Evolutionary conservation across 768 basidiomycete genomes (phyloP), one percentile per base, ranked within the genome.

Genomic region (Floccularia luteovirens): DNA sequence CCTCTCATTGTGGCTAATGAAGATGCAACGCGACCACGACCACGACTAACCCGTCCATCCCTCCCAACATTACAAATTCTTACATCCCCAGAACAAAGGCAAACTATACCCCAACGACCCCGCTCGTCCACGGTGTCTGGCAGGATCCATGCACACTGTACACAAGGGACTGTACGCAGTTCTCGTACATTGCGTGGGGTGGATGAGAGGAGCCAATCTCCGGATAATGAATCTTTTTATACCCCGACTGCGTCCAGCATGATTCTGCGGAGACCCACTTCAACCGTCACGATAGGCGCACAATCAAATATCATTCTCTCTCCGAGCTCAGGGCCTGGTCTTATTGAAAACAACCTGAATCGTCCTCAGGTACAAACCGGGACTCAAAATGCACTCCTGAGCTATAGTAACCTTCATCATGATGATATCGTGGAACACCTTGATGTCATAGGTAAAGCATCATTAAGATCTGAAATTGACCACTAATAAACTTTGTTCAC

Each of bases 391-490:
- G 28, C 35, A 24, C 43, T 49, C 5, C 24, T 32, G 16, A 13
- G 27, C 2, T 43, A 48, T 4, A 41, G 56, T 2, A 52, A 61
- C 16, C 69, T 75, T 41, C 82, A 90, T 52, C 75, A 81, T 44
- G 83, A 90, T 50, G 82, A 87, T 49, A 74, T 90, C 34, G 84
- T 90, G 4, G 88, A 90, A 45, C 80, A 90, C 55, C 60, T 91
- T 48, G 88, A 91, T 58, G 81, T 78, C 31, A 84, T 88, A 43
- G 84, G 83, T 80, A 48, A 32, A 65, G 36, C 20, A 11, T 31
- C n/a, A 5, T 48, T 19, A 23, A 11, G 20, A 17, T 22, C 37
- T 28, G 24, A 31, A 5, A 32, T 21, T 24, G 44, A 12, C 10
- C 17, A 43, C 17, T 20, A 38, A 44, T 35, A 42, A 44, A 37